phyloP scores from a whole-genome alignment of 31 red algal species.

The Odonthalia washingtoniensis region DNA sequence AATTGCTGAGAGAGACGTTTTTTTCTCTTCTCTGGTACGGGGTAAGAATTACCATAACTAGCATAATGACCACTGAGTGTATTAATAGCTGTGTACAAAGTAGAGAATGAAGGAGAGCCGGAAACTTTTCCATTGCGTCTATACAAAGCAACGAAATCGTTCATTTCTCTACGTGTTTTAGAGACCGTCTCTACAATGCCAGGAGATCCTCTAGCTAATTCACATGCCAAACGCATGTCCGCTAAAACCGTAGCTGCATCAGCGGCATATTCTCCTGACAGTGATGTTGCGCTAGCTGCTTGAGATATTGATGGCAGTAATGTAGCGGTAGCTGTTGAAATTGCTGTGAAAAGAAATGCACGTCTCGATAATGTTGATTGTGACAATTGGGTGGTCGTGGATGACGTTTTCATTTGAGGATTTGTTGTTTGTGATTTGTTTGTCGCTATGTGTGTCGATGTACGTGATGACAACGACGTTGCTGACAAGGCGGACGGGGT shows the following conservation, averaged over 20 bases:
- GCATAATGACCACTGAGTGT: constrained; percentile 94
- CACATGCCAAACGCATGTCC: constrained; percentile 71
- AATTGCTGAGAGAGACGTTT: constrained; percentile 88
- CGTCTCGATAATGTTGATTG: too few relatives aligned
- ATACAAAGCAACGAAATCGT: constrained; percentile 97
- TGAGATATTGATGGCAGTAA: background rate
- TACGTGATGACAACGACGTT: too few relatives aligned
- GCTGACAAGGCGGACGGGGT: too few relatives aligned
- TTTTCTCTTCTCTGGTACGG: constrained; percentile 95
- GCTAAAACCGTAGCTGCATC: constrained; percentile 80
- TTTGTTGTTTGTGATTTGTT: too few relatives aligned
- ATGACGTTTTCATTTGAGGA: too few relatives aligned
- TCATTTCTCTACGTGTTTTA: constrained; percentile 88
- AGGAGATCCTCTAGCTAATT: constrained; percentile 73
- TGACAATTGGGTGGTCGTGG: too few relatives aligned
- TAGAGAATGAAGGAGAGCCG: constrained; percentile 78
- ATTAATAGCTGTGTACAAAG: constrained; percentile 96
- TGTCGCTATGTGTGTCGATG: too few relatives aligned
- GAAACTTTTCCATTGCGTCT: constrained; percentile 87
- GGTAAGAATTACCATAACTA: constrained; percentile 84
- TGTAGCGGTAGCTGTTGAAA: constrained; percentile 8
- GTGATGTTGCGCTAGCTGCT: constrained; percentile 14
- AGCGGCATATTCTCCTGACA: constrained; percentile 65
- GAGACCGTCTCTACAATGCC: constrained; percentile 86
- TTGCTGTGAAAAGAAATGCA: constrained; percentile 22